Conservation (phyloP, 306 rosid species). For the Calophaca sinica region DNA sequence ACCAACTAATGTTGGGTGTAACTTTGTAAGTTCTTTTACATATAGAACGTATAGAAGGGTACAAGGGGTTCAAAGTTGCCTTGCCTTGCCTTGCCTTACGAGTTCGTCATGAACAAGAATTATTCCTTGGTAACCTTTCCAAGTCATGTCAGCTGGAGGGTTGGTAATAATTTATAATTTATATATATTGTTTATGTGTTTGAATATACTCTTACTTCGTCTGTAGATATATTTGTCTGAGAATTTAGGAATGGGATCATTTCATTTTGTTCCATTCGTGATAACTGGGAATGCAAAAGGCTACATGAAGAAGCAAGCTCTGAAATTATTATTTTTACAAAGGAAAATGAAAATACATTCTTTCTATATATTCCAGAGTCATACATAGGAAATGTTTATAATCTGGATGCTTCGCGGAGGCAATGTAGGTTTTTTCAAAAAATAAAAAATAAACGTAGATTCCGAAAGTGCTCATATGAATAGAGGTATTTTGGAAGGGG, state of each 20-base stretch:
- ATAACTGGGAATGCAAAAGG: slow-evolving; percentile 31
- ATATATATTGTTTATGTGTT: background rate
- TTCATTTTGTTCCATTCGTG: slow-evolving; percentile 46
- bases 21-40: background rate
- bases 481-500: too few species aligned
- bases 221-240: background rate
- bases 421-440: too few species aligned
- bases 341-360: too few species aligned
- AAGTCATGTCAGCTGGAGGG: slow-evolving; percentile 21
- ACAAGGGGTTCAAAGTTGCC: slow-evolving; percentile 36
- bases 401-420: too few species aligned
- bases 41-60: background rate
- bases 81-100: slow-evolving; percentile 42
- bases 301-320: slow-evolving; percentile 35
- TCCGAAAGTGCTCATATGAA: too few species aligned
- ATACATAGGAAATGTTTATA: too few species aligned
- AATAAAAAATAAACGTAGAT: too few species aligned
- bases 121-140: slow-evolving; percentile 50
- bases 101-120: slow-evolving; percentile 36
- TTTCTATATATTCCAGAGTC: too few species aligned
- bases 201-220: slow-evolving; percentile 30
- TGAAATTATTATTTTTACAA: background rate
- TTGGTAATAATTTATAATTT: too few species aligned
- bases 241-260: slow-evolving; percentile 34
- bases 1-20: background rate